Conservation (phyloP, 257 asterid genomes). For the Marsdenia floribunda region DNA sequence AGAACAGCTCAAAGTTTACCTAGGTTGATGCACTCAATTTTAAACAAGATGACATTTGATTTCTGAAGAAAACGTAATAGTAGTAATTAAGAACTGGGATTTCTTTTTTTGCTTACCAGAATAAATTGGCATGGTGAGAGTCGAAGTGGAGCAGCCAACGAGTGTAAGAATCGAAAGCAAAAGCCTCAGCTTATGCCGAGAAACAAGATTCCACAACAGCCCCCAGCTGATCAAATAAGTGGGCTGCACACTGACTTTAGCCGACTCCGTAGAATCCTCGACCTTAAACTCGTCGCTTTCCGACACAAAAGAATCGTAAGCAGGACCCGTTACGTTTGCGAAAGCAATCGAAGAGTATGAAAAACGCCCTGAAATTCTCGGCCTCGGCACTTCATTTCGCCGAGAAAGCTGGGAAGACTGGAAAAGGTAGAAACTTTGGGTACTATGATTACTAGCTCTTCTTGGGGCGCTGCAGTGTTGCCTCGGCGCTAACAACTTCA, state of each 20-base stretch:
- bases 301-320: conserved; percentile 63
- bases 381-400: conserved; percentile 10
- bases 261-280: conserved; percentile 30
- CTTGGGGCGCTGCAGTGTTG: neutral
- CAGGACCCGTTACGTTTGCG: conserved; percentile 78
- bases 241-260: conserved; percentile 35
- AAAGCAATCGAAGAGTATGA: conserved; percentile 20
- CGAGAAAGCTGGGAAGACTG: conserved; percentile 21
- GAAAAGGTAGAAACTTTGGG: conserved; percentile 11
- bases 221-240: conserved; percentile 71
- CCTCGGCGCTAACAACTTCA: neutral
- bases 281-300: conserved; percentile 55
- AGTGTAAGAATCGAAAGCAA: conserved; percentile 52
- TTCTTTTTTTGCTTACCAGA: conserved; percentile 38
- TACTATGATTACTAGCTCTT: conserved; percentile 9
- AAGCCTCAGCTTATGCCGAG: conserved; percentile 65
- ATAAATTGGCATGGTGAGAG: conserved; percentile 75
- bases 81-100: neutral
- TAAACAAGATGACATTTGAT: neutral
- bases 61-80: neutral
- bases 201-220: conserved; percentile 62
- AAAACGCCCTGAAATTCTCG: neutral
- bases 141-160: conserved; percentile 60
- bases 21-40: neutral
- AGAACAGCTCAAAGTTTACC: neutral